Percentiles rank a stretch among this genome's conserved stretches.
Conservation (phyloP, 352 stramenopile species). For the Pythium coloratum region DNA sequence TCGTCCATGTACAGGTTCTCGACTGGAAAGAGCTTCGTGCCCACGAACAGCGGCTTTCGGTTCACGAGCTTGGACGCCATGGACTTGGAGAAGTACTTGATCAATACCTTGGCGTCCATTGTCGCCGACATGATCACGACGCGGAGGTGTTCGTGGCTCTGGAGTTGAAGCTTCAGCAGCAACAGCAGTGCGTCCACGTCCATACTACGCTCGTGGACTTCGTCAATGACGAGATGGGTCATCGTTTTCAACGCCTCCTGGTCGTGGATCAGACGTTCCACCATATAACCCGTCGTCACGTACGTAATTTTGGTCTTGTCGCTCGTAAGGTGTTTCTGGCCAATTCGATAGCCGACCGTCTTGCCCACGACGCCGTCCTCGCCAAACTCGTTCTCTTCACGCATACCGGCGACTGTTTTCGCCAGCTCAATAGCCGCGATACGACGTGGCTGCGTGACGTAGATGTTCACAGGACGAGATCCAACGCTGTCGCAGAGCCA, state of each 20-base stretch:
- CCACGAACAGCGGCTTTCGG: conserved; percentile 75
- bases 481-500: conserved; percentile 17
- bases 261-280: conserved; percentile 94
- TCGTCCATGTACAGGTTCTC: conserved; percentile 67
- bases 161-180: conserved; percentile 83
- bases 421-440: conserved; percentile 91
- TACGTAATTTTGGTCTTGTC: conserved; percentile 94
- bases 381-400: conserved; percentile 69
- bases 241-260: conserved; percentile 81
- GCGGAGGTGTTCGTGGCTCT: conserved; percentile 63
- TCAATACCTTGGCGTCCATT: conserved; percentile 91
- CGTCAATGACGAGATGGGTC: conserved; percentile 96
- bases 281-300: conserved; percentile 97
- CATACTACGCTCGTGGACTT: conserved; percentile 94
- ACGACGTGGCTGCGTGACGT: conserved; percentile 93
- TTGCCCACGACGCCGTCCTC: conserved; percentile 65
- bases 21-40: conserved; percentile 77
- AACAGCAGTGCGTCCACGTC: conserved; percentile 96
- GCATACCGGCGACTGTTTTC: conserved; percentile 93
- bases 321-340: conserved; percentile 90
- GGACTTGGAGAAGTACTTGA: conserved; percentile 81
- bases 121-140: conserved; percentile 97
- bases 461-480: conserved; percentile 89
- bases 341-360: conserved; percentile 81
- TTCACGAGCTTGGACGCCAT: conserved; percentile 50